Conservation (phyloP, 257 asterid genomes). For the Schizonepeta tenuifolia region DNA sequence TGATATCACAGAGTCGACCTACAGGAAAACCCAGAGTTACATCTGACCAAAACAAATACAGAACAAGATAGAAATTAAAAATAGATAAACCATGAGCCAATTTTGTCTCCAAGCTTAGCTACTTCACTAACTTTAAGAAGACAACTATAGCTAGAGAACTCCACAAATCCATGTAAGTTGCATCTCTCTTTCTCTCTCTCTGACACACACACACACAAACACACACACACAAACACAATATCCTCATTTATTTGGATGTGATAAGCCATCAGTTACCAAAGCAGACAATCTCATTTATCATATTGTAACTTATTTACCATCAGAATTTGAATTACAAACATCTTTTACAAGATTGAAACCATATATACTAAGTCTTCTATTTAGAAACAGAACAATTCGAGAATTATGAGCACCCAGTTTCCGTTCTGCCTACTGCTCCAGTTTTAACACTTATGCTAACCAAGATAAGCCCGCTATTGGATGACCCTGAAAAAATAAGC, state of each 20-base stretch:
- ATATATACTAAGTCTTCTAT: constrained; percentile 12
- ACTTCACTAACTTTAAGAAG: constrained; percentile 9
- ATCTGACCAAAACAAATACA: background rate
- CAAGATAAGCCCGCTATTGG: constrained; percentile 28
- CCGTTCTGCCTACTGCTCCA: constrained; percentile 15
- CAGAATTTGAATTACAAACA: constrained; percentile 9
- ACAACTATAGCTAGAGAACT: constrained; percentile 7
- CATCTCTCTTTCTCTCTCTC: background rate
- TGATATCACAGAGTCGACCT: constrained; percentile 92
- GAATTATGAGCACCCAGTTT: constrained; percentile 10
- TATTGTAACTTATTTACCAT: background rate
- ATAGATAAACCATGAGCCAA: background rate
- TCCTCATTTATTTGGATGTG: background rate
- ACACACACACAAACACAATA: background rate
- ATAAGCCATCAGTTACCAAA: constrained; percentile 24
- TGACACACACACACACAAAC: background rate
- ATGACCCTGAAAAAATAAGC: constrained; percentile 5
- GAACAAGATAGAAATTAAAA: background rate
- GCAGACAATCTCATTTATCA: constrained; percentile 2
- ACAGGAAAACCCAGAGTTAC: constrained; percentile 37
- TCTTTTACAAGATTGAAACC: constrained; percentile 2
- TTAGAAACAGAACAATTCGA: constrained; percentile 18
- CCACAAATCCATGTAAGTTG: constrained; percentile 30
- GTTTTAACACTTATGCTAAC: background rate
- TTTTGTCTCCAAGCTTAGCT: constrained; percentile 26